These are phyloP conservation scores for Nissolia schottii DNA, from an alignment of 306 rosid genomes.

Conservation along the genomic window DNA sequence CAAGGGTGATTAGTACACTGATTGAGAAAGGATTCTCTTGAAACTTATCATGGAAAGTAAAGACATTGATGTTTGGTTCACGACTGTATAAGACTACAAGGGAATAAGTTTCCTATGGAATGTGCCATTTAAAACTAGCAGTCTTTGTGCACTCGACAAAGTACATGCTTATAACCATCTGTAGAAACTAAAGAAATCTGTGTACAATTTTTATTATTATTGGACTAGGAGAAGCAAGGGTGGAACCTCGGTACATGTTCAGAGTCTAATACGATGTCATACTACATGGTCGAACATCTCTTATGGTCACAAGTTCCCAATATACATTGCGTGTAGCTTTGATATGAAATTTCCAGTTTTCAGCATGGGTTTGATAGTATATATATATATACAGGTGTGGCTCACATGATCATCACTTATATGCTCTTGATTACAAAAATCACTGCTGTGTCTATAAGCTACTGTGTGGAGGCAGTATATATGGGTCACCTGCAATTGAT, in stretches of 20 bases:
- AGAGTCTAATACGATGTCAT: neutral
- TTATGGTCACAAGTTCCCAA: neutral
- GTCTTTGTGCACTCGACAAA: no score
- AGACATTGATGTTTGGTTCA: no score
- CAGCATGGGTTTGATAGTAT: neutral
- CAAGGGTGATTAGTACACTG: no score
- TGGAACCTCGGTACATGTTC: constrained; percentile 1
- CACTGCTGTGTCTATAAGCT: constrained; percentile 63
- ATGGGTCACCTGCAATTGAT: constrained; percentile 86
- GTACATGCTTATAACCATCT: neutral
- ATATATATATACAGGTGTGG: constrained; percentile 84
- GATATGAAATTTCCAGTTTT: neutral
- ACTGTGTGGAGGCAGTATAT: constrained; percentile 87
- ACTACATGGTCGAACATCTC: constrained; percentile 1
- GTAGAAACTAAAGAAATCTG: neutral
- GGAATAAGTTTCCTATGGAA: no score
- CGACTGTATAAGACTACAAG: no score
- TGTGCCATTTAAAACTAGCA: no score
- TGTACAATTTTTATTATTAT: neutral
- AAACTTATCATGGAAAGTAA: no score
- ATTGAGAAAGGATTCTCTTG: no score
- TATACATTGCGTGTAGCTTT: neutral
- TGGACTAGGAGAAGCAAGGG: neutral
- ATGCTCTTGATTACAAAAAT: constrained; percentile 81
- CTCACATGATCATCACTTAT: constrained; percentile 81